Conservation (phyloP, 108 stramenopile species). For the Mediolabrus comicus region DNA sequence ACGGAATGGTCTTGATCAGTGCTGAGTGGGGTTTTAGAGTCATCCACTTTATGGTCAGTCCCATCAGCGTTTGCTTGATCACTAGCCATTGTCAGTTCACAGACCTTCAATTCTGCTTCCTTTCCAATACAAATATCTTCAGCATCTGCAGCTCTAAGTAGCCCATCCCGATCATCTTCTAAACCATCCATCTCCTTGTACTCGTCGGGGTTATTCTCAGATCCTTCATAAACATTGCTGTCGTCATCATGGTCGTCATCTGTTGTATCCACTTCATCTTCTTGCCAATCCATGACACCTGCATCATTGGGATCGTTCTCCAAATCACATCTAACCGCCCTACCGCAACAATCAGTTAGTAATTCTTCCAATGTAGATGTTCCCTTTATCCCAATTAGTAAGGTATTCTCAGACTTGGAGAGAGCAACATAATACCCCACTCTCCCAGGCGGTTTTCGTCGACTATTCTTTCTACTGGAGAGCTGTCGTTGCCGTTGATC, state of each 20-base stretch:
- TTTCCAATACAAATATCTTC: neutral
- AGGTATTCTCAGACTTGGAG: slow-evolving; percentile 32
- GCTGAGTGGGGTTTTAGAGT: too few species aligned
- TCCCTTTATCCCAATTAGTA: slow-evolving; percentile 64
- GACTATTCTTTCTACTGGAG: neutral
- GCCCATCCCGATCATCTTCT: neutral
- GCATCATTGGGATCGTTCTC: slow-evolving; percentile 28
- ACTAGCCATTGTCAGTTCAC: neutral
- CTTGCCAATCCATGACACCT: neutral
- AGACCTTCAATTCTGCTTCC: slow-evolving; percentile 19
- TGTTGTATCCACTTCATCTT: neutral
- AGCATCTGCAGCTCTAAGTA: neutral
- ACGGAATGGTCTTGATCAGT: too few species aligned
- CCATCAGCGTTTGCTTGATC: neutral
- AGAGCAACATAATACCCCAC: slow-evolving; percentile 66
- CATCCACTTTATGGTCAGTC: neutral
- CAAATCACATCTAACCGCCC: slow-evolving; percentile 43
- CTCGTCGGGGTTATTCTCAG: neutral
- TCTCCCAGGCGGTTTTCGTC: slow-evolving; percentile 55
- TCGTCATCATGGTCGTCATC: neutral
- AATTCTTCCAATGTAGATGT: slow-evolving; percentile 78
- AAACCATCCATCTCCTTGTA: neutral
- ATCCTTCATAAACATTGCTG: neutral
- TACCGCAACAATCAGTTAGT: slow-evolving; percentile 72
- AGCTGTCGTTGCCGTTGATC: neutral